Conservation (phyloP, 2,329 filamentous ascomycete species). For the Alternaria viburni region DNA sequence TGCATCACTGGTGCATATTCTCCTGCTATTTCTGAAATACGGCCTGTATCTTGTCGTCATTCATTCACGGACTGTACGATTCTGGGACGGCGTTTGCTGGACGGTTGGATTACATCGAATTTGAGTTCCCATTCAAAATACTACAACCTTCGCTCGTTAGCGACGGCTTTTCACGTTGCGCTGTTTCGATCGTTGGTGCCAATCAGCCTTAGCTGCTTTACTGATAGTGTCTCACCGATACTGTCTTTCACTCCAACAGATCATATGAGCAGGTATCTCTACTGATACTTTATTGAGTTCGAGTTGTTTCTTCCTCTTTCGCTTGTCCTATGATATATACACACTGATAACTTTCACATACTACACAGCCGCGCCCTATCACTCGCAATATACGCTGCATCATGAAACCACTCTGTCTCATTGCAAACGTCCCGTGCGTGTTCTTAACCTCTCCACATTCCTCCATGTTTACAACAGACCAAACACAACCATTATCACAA, state of each 20-base stretch:
- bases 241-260: not conserved
- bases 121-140: slow-evolving; percentile 20
- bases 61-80: slow-evolving; percentile 37
- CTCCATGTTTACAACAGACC: not conserved
- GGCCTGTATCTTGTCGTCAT: slow-evolving; percentile 6
- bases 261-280: not conserved
- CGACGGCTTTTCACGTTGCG: not conserved
- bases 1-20: slow-evolving; percentile 26
- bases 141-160: not conserved
- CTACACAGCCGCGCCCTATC: not conserved
- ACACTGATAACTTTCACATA: not conserved
- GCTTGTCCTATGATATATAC: not conserved
- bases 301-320: not conserved
- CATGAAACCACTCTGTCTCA: slow-evolving; percentile 8
- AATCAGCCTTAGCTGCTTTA: not conserved
- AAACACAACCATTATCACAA: not conserved
- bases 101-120: slow-evolving; percentile 29
- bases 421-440: not conserved
- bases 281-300: not conserved
- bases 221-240: not conserved
- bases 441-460: slow-evolving; percentile 1
- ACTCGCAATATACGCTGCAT: not conserved
- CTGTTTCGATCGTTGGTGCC: not conserved
- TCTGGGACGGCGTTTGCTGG: slow-evolving; percentile 25
- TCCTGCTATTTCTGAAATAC: slow-evolving; percentile 7